Percentiles rank a stretch among this genome's conserved stretches.
Conservation (phyloP, 2,329 filamentous ascomycete genomes). For the Cordyceps cateniannulata region DNA sequence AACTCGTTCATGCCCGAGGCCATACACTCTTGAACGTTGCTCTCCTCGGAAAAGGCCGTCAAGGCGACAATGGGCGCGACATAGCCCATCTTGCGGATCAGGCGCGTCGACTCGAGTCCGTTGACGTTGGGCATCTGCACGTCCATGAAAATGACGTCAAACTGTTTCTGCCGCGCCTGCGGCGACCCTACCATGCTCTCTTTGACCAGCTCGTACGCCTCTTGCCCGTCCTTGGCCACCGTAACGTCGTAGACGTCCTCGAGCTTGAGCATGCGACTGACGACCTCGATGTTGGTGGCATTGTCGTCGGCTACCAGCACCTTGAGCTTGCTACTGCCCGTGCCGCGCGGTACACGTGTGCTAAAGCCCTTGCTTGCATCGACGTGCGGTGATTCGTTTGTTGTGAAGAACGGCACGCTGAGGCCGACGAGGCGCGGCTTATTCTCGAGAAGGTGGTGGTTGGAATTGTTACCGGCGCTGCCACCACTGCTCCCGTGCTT, state of each 20-base stretch:
- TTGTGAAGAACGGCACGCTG: conserved; percentile 72
- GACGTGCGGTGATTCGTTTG: conserved; percentile 25
- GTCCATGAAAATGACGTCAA: conserved; percentile 94
- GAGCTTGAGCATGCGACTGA: conserved; percentile 62
- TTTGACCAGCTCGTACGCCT: conserved; percentile 82
- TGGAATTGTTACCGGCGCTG: not conserved
- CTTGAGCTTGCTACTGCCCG: conserved; percentile 45
- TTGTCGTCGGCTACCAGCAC: conserved; percentile 78
- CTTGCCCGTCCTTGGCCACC: conserved; percentile 78
- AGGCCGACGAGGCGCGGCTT: conserved; percentile 77
- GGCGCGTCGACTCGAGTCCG: conserved; percentile 75
- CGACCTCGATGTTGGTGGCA: conserved; percentile 51
- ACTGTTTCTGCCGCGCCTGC: conserved; percentile 45
- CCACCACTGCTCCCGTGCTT: not conserved
- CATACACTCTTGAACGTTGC: conserved; percentile 79
- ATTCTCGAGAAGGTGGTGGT: conserved; percentile 22
- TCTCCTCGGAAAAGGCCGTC: conserved; percentile 85
- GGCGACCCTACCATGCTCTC: conserved; percentile 59
- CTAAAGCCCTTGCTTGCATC: not conserved
- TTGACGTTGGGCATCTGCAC: conserved; percentile 94
- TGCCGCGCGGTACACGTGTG: not conserved
- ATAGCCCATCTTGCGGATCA: conserved; percentile 84
- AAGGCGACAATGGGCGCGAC: conserved; percentile 82
- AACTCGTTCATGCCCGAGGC: conserved; percentile 93
- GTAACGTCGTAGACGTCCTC: conserved; percentile 80